Evolutionary conservation across 345 rosid genomes (phyloP).

Genomic region (Rhodamnia rubescens): DNA sequence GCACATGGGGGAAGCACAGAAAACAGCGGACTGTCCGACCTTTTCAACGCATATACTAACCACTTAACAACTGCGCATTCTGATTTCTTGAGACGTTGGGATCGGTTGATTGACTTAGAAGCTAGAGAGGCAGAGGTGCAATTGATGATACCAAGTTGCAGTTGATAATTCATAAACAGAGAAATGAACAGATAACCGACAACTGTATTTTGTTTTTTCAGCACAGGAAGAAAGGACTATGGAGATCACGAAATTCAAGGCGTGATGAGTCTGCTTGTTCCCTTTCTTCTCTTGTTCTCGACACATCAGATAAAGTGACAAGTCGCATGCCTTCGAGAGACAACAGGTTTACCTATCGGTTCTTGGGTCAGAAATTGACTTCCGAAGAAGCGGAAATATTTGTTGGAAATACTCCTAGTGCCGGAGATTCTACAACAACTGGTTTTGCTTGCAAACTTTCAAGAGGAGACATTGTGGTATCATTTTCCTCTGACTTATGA

Average conservation of each 20-base stretch:
- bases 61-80: constrained; percentile 63
- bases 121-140: constrained; percentile 79
- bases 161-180: not conserved
- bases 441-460: constrained; percentile 50
- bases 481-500: not conserved
- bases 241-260: constrained; percentile 36
- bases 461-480: constrained; percentile 91
- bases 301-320: constrained; percentile 32
- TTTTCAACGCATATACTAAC: constrained; percentile 54
- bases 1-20: constrained; percentile 76
- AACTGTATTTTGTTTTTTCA: constrained; percentile 16
- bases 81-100: constrained; percentile 67
- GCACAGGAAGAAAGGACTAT: constrained; percentile 50
- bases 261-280: constrained; percentile 23
- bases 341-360: constrained; percentile 55
- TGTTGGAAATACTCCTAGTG: constrained; percentile 17
- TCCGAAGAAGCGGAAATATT: constrained; percentile 15
- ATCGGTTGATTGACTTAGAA: constrained; percentile 77
- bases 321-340: constrained; percentile 35
- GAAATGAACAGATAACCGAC: not conserved
- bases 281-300: constrained; percentile 76
- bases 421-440: constrained; percentile 19
- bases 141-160: not conserved
- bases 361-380: constrained; percentile 40
- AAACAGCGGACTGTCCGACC: constrained; percentile 73